Base-by-base conservation (phyloP, 257 asterid species). In the Nicotiana sylvestris region DNA sequence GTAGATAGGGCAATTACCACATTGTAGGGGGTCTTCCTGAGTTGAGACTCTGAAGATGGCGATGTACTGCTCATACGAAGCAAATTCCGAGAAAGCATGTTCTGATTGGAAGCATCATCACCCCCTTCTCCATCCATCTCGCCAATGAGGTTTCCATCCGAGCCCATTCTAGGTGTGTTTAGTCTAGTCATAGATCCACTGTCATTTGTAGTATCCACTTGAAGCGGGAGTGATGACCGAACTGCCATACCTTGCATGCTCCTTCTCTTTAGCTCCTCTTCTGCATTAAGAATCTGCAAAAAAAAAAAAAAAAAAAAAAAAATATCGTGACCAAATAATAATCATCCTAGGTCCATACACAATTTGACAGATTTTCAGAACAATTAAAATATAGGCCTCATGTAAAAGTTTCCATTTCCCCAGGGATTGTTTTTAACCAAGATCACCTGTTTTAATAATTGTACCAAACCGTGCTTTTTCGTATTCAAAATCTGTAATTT, bases 11-110 rank as follows among this genome's bases (percentile, higher is more conserved):
- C 12, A 69, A 37, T 87, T 91, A 94, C 99, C 89, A 82, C 82
- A 87, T 68, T 90, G 35, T 84, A 78, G 76, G 89, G 84, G 83
- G 91, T 87, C 88, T 92, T 95, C 83, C 89, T 90, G 82, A 66
- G 93, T 81, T 91, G 96, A 86, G 96, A 91, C 79, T 94, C 97
- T 43, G 99, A 89, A 66, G 93, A 92, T 16, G 97, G 99, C 35
- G 98, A 95, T 55, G 91, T 89, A 74, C 97, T 94, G 88, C 89
- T 94, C 91, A 85, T 81, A 70, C 91, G 97, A 61, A 89, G 90
- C 72, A 91, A 82, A 83, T 89, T 91, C 25, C 89, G 92, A 86
- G 92, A 83, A 67, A 84, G 93, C 10, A 83, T 25, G 86, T 90
- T 91, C 81, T 78, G 90, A 87, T 93, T 92, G 67, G 89, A 88